phyloP scores from a whole-genome alignment of 2,329 filamentous ascomycete genomes.

The Colletotrichum eremochloae region DNA sequence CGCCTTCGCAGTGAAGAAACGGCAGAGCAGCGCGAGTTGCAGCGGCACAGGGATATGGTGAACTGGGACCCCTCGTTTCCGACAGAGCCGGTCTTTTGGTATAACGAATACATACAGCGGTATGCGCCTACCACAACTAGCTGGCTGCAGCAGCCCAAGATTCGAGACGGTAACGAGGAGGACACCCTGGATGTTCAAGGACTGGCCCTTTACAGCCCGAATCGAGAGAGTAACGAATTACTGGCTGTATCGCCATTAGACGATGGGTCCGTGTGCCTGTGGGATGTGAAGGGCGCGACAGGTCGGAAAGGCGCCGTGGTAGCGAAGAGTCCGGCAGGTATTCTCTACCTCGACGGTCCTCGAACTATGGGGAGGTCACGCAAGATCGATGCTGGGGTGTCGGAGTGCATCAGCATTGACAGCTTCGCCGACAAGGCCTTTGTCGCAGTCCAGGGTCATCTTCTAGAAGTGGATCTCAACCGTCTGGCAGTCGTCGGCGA shows the following conservation, averaged over 20 bases:
- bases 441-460: conserved; percentile 81
- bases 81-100: conserved; percentile 82
- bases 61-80: conserved; percentile 88
- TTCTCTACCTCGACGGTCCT: conserved; percentile 72
- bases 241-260: conserved; percentile 83
- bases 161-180: conserved; percentile 56
- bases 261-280: conserved; percentile 88
- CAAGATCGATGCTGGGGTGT: conserved; percentile 78
- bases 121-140: conserved; percentile 79
- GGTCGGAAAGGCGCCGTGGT: conserved; percentile 72
- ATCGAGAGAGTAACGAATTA: conserved; percentile 52
- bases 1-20: conserved; percentile 45
- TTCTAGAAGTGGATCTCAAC: conserved; percentile 86
- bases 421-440: conserved; percentile 76
- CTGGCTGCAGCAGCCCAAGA: conserved; percentile 79
- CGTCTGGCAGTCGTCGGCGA: conserved; percentile 78
- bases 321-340: conserved; percentile 73
- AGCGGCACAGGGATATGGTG: conserved; percentile 71
- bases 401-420: conserved; percentile 87
- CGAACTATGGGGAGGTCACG: conserved; percentile 65
- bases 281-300: conserved; percentile 77
- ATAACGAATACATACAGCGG: conserved; percentile 88
- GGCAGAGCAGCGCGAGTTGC: conserved; percentile 48
- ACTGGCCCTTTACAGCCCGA: conserved; percentile 73
- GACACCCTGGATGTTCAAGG: conserved; percentile 78